Base-by-base conservation (phyloP, 2,329 filamentous ascomycete species). In the Penicillium sp. region DNA sequence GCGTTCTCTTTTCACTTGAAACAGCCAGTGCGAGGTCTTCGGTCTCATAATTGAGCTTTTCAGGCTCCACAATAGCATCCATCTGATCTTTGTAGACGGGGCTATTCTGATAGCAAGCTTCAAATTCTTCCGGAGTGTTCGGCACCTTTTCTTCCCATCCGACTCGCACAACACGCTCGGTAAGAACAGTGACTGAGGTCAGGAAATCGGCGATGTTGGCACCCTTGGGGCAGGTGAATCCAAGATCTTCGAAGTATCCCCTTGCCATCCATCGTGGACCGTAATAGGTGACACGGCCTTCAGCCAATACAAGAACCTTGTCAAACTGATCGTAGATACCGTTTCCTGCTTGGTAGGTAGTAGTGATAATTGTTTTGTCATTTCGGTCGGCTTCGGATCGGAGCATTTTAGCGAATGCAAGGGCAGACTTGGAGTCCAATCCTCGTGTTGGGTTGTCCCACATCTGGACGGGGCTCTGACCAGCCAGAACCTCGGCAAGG, bases 361-460 rank as follows among this genome's bases (percentile, higher is more conserved):
- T 87, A 2, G 85, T 80, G 41, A 88, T 81, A 2, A 83, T 81
- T 0, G 83, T 76, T 11, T 85, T 76, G 0, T 81, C 80, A 5
- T 83, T 76, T 3, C 83, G 76, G 52, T 88, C 81, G 0, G 85
- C 86, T 75, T 88, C 75, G 5, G 80, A 78, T 7, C 86, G 76
- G 10, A 88, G 71, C 14, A 82, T 78, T 48, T 82, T 81, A 22
- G 80, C 77, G 55, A 81, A 87, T 41, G 85, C 79, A 1, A 85
- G 73, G 0, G 84, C 86, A 4, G 83, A 86, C 65, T 81, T 85
- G 0, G 85, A 84, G 63, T 88, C 86, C 0, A 88, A 74, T 50
- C 86, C 86, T 44, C 85, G 72, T 0, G 85, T 88, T 0, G 79
- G 81, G 61, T 88, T 88, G 57, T 88, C 86, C 84, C 84, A 88